These are phyloP conservation scores for Taphrina betulina DNA, from an alignment of 1,139 yeast genomes.

Conservation along the genomic window DNA sequence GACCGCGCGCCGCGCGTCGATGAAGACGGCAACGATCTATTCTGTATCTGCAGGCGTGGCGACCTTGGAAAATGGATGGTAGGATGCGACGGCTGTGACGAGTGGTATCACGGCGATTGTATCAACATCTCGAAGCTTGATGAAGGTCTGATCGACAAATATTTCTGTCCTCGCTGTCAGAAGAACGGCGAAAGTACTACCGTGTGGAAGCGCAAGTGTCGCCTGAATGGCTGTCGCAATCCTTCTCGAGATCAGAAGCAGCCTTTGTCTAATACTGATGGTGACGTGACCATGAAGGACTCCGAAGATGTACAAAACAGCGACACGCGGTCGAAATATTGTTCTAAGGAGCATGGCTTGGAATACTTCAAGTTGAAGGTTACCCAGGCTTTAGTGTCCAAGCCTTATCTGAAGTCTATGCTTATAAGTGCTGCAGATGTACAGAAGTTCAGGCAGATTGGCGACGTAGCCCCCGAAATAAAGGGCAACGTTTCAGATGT, in stretches of 20 bases:
- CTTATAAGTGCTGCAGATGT: slow-evolving; percentile 46
- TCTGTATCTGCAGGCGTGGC: slow-evolving; percentile 74
- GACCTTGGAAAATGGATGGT: slow-evolving; percentile 82
- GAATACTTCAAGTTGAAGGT: slow-evolving; percentile 49
- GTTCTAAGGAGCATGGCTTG: slow-evolving; percentile 70
- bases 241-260: slow-evolving; percentile 50
- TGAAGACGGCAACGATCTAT: slow-evolving; percentile 55
- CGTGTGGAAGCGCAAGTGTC: slow-evolving; percentile 73
- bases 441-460: slow-evolving; percentile 44
- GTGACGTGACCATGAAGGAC: slow-evolving; percentile 38
- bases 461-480: slow-evolving; percentile 44
- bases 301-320: slow-evolving; percentile 13
- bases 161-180: slow-evolving; percentile 73
- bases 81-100: slow-evolving; percentile 92
- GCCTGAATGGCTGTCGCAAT: slow-evolving; percentile 58
- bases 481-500: slow-evolving; percentile 35
- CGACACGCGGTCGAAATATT: slow-evolving; percentile 55
- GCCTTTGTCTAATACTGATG: slow-evolving; percentile 5
- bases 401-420: slow-evolving; percentile 42
- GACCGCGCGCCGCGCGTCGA: slow-evolving; percentile 8
- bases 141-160: slow-evolving; percentile 61
- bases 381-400: slow-evolving; percentile 33
- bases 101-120: slow-evolving; percentile 88
- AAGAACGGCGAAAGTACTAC: slow-evolving; percentile 50
- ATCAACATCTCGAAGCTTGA: slow-evolving; percentile 59